Evolutionary conservation across 108 stramenopile species (phyloP), one percentile per base, ranked within the genome.

Genomic region (Nitzschia sp.): DNA sequence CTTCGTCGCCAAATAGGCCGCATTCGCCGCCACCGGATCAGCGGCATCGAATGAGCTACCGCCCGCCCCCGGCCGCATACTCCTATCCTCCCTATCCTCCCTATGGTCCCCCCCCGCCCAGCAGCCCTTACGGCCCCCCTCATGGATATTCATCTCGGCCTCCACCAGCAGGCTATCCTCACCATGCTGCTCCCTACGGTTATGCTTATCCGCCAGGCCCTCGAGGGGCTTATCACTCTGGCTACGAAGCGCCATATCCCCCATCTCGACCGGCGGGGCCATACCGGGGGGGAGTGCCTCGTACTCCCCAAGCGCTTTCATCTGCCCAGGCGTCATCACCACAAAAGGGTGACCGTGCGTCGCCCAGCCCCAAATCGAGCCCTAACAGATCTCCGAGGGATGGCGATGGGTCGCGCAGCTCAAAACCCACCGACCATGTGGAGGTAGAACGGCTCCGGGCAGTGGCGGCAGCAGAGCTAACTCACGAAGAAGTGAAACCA

Each of bases 401-500:
- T 13, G 8, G 54, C 6, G 19, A 13, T 2, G 48, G 15, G 4
- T 54, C 66, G n/a, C 36, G 54, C 6, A 5, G 31, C 2, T 9
- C 33, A 33, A 66, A 58, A 27, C 5, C 33, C 0, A 21, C 68
- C n/a, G 72, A 65, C 6, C 48, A 74, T 25, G 60, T 70, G 15
- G 78, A 84, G 56, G 68, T 70, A 46, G 83, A 84, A 57, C 78
- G 83, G 6, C 27, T 84, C 33, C 66, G 75, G 8, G 74, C 74
- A 8, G 75, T 71, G 5, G 75, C 66, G 3, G 72, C 62, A 3
- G 42, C 59, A 6, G 80, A 82, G 70, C 34, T 76, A 25, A 72
- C 59, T 0, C 59, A 66, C 13, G 73, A 76, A n/a, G 65, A 78
- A 59, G 91, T 95, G 34, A 80, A 85, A 35, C 93, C 93, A 35